phyloP scores from a whole-genome alignment of 2,329 filamentous ascomycete genomes.

The Corynespora cassiicola region DNA sequence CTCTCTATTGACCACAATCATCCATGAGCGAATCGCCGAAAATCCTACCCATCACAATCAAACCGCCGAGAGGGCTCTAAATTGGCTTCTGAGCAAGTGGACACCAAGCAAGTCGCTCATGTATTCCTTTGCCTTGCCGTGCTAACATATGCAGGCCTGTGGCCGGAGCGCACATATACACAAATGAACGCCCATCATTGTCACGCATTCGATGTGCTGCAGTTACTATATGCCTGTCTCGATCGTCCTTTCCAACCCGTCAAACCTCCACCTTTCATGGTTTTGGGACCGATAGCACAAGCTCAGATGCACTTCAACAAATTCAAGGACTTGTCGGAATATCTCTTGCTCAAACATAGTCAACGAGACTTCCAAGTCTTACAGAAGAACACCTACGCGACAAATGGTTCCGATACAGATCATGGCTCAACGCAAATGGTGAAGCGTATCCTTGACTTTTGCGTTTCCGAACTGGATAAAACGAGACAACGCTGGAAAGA shows the following conservation, averaged over 20 bases:
- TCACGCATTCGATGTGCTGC: constrained; percentile 69
- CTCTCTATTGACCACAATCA: constrained; percentile 72
- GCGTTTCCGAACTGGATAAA: constrained; percentile 53
- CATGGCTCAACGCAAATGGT: constrained; percentile 30
- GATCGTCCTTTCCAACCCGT: constrained; percentile 54
- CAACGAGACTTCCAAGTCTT: constrained; percentile 13
- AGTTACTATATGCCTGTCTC: constrained; percentile 73
- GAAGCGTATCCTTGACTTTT: constrained; percentile 51
- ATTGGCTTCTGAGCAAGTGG: constrained; percentile 86
- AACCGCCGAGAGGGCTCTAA: constrained; percentile 74
- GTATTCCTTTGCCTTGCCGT: constrained; percentile 3
- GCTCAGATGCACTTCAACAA: constrained; percentile 50
- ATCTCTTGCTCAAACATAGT: constrained; percentile 53
- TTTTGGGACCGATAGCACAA: constrained; percentile 51
- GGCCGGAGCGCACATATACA: constrained; percentile 70
- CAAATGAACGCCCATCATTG: constrained; percentile 69
- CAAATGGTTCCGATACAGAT: constrained; percentile 17
- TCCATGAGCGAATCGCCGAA: constrained; percentile 70
- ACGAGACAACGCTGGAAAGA: constrained; percentile 54
- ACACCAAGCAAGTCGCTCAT: constrained; percentile 74
- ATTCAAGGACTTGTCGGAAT: constrained; percentile 53
- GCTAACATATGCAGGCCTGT: constrained; percentile 42
- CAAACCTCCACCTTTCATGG: constrained; percentile 32
- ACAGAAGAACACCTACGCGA: not conserved
- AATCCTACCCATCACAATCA: constrained; percentile 72